A percentile compares a stretch with the other conserved stretches of the same genome.
Conservation (phyloP, 2,329 filamentous ascomycete species). For the Penicillium griseofulvum region DNA sequence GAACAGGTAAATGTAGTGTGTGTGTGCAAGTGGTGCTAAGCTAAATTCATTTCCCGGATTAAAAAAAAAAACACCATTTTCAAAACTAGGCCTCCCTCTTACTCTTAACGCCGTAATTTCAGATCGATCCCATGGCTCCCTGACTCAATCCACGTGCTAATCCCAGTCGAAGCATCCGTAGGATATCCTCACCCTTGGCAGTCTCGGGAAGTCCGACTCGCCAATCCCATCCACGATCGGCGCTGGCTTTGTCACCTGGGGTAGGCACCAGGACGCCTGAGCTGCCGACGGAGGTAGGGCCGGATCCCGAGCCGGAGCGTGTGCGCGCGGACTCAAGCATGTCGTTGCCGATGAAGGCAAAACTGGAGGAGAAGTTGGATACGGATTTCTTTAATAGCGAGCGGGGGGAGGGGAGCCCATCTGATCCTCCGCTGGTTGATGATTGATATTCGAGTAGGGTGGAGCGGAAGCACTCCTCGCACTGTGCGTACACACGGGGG, state of each 20-base stretch:
- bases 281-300: constrained; percentile 50
- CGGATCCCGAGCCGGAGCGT: constrained; percentile 35
- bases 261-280: constrained; percentile 50
- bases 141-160: constrained; percentile 67
- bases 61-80: not conserved
- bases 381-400: constrained; percentile 66
- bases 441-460: constrained; percentile 70
- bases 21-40: not conserved
- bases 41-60: not conserved
- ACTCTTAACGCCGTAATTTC: not conserved
- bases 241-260: constrained; percentile 25
- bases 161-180: constrained; percentile 68
- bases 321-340: constrained; percentile 56
- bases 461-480: constrained; percentile 74
- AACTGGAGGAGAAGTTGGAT: constrained; percentile 55
- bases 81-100: not conserved
- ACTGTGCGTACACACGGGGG: constrained; percentile 67
- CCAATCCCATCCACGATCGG: constrained; percentile 72
- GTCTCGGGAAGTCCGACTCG: constrained; percentile 55
- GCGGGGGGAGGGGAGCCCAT: constrained; percentile 54
- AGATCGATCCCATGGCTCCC: constrained; percentile 7
- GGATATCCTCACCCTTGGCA: constrained; percentile 65
- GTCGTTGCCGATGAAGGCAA: constrained; percentile 70
- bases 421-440: constrained; percentile 38
- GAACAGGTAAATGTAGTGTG: not conserved